Percentiles rank a stretch among this genome's conserved stretches.
Evolutionary conservation across 2,329 filamentous ascomycete genomes (phyloP).

Genomic region (Verticillium longisporum): DNA sequence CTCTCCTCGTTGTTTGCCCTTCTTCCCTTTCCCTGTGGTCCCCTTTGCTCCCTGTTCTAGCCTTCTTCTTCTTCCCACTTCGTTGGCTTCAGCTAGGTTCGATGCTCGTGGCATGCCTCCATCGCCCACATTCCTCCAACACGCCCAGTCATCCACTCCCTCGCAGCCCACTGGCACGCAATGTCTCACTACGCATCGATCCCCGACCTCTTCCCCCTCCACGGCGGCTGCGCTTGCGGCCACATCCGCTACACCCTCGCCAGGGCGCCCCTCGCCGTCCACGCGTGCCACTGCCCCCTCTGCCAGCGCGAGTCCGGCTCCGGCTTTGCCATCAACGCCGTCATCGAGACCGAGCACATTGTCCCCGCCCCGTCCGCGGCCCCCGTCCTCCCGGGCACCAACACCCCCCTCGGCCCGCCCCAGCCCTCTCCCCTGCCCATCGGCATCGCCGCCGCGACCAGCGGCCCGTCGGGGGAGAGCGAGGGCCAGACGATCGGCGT

Average conservation of each 20-base stretch:
- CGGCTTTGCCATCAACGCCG: constrained; percentile 30
- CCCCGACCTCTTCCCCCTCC: constrained; percentile 15
- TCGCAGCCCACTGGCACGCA: not conserved
- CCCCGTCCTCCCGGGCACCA: constrained; percentile 14
- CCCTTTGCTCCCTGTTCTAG: not conserved
- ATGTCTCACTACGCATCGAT: constrained; percentile 7
- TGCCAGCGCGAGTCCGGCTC: constrained; percentile 39
- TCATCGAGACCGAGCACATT: constrained; percentile 31
- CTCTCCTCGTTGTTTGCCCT: not conserved
- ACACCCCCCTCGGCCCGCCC: constrained; percentile 3
- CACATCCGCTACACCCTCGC: constrained; percentile 61
- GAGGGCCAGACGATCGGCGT: constrained; percentile 10
- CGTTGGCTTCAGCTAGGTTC: too few species aligned
- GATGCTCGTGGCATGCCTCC: not conserved
- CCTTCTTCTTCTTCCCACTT: not conserved
- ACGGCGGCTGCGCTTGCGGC: constrained; percentile 58
- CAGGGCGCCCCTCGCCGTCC: constrained; percentile 39
- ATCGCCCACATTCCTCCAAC: not conserved
- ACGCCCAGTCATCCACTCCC: not conserved
- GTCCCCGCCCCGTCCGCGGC: constrained; percentile 19
- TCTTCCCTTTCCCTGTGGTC: not conserved
- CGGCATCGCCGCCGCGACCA: not conserved
- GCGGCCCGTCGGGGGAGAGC: not conserved
- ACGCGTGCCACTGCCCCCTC: constrained; percentile 40
- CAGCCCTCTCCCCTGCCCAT: not conserved